Percentiles rank a stretch among this genome's conserved stretches.
Evolutionary conservation across 2,329 filamentous ascomycete species (phyloP).

Genomic region (Fusarium nematophilum): DNA sequence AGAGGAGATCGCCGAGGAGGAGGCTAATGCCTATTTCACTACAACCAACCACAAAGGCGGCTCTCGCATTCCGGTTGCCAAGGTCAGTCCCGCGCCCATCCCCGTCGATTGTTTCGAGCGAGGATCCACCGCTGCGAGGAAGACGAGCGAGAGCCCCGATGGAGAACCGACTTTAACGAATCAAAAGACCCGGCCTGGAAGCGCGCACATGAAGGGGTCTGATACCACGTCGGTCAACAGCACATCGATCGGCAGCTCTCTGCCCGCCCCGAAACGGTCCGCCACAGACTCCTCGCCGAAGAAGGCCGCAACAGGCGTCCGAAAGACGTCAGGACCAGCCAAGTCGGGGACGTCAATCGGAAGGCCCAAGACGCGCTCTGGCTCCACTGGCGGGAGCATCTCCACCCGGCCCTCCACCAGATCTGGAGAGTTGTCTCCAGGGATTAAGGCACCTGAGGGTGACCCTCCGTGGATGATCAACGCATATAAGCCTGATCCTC

Average conservation of each 20-base stretch:
- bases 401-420: constrained; percentile 71
- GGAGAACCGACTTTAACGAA: constrained; percentile 67
- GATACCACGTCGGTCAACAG: constrained; percentile 36
- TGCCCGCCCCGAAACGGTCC: constrained; percentile 54
- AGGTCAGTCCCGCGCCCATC: constrained; percentile 81
- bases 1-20: constrained; percentile 78
- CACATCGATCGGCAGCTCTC: constrained; percentile 31
- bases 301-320: constrained; percentile 55
- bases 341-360: constrained; percentile 55
- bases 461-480: constrained; percentile 96
- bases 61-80: constrained; percentile 90
- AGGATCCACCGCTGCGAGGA: constrained; percentile 74
- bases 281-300: constrained; percentile 65
- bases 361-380: constrained; percentile 73
- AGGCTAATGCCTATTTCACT: constrained; percentile 63
- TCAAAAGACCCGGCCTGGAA: constrained; percentile 74
- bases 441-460: constrained; percentile 81
- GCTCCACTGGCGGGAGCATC: constrained; percentile 59
- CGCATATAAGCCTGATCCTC: constrained; percentile 95
- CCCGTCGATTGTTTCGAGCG: constrained; percentile 78
- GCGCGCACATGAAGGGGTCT: constrained; percentile 67
- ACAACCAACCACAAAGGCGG: constrained; percentile 67
- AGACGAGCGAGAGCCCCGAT: constrained; percentile 64
- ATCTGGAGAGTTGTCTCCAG: constrained; percentile 64
- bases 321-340: constrained; percentile 59